These are phyloP conservation scores for Aspergillus indologenus DNA, from an alignment of 495 filamentous ascomycete genomes.

Conservation along the genomic window DNA sequence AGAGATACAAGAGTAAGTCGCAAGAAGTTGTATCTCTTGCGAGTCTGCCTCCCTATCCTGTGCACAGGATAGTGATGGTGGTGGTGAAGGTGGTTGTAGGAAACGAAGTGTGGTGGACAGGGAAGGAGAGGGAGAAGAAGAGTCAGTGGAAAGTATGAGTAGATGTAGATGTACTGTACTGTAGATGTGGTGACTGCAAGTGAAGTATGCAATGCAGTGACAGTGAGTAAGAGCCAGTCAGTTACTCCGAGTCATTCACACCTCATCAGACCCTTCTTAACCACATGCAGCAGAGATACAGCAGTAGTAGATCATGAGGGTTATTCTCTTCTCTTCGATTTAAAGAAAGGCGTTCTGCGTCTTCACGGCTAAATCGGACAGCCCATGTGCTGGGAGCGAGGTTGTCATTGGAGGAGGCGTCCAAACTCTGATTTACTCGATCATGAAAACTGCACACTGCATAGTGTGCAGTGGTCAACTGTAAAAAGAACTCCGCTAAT, in stretches of 20 bases:
- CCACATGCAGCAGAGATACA: neutral
- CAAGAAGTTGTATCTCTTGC: too few species aligned
- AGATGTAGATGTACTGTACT: too few species aligned
- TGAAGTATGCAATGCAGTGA: too few species aligned
- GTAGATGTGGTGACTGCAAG: too few species aligned
- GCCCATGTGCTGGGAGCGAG: neutral
- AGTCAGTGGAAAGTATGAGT: too few species aligned
- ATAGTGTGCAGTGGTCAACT: too few species aligned
- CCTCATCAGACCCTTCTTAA: too few species aligned
- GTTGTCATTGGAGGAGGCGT: neutral
- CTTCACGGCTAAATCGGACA: neutral
- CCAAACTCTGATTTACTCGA: neutral
- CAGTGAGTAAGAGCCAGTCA: too few species aligned
- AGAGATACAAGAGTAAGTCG: neutral
- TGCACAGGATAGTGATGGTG: too few species aligned
- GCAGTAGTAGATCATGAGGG: neutral
- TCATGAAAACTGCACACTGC: neutral
- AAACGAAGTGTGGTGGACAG: neutral
- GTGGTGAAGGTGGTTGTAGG: neutral
- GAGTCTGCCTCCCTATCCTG: conserved; percentile 9
- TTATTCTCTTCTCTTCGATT: too few species aligned
- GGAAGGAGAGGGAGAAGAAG: neutral
- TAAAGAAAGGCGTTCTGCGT: neutral
- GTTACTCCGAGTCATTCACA: too few species aligned
- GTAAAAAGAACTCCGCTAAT: too few species aligned